Percentiles rank a stretch among this genome's conserved stretches.
These are phyloP conservation scores for Rugonectria rugulosa DNA, from an alignment of 2,329 filamentous ascomycete species.

Conservation along the genomic window DNA sequence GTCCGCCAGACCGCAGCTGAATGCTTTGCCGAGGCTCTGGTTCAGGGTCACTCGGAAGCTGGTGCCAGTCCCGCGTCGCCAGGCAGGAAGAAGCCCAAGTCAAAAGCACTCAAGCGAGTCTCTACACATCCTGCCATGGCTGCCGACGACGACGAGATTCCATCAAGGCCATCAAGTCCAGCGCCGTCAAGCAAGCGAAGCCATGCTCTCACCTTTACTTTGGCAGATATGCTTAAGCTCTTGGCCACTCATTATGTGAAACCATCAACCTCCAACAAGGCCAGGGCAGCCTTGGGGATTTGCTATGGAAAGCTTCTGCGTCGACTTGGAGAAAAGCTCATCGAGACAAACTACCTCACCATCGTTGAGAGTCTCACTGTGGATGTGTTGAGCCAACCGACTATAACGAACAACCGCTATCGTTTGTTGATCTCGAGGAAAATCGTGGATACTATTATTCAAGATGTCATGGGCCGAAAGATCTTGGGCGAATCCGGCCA, in stretches of 20 bases:
- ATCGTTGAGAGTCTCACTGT: conserved; percentile 83
- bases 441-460: conserved; percentile 83
- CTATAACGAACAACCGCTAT: conserved; percentile 84
- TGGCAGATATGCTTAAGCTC: conserved; percentile 80
- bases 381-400: conserved; percentile 79
- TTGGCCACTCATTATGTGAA: conserved; percentile 83
- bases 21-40: conserved; percentile 82
- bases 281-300: conserved; percentile 82
- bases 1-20: conserved; percentile 88
- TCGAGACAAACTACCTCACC: conserved; percentile 82
- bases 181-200: conserved; percentile 73
- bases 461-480: conserved; percentile 80
- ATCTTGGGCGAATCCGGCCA: conserved; percentile 92
- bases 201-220: conserved; percentile 75
- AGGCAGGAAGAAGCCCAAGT: conserved; percentile 74
- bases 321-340: conserved; percentile 79
- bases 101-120: conserved; percentile 61
- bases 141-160: conserved; percentile 77
- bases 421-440: conserved; percentile 84
- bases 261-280: conserved; percentile 78
- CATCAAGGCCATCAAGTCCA: conserved; percentile 74
- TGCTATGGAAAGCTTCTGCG: conserved; percentile 86
- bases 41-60: conserved; percentile 74
- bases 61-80: conserved; percentile 55
- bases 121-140: conserved; percentile 67